These are phyloP conservation scores for Saccharomyces kudriavzevii DNA, from an alignment of 805 yeast genomes.

Conservation along the genomic window DNA sequence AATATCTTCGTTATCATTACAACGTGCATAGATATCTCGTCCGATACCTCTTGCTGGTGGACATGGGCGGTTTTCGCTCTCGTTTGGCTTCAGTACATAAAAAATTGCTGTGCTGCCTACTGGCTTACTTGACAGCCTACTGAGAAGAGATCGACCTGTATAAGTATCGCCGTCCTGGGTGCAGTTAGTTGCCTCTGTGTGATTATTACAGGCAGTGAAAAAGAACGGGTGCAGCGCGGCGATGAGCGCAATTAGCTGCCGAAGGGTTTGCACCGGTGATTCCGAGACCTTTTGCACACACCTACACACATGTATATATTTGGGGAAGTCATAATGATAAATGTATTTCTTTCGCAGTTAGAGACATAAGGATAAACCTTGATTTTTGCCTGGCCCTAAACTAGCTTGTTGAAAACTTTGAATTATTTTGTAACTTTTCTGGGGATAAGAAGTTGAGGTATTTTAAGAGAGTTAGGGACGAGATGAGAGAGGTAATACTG, in stretches of 20 bases:
- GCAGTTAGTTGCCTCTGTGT: neutral
- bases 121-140: neutral
- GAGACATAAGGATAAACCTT: neutral
- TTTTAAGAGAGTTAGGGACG: neutral
- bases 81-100: too few species aligned
- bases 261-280: neutral
- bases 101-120: neutral
- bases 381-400: neutral
- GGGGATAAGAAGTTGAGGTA: neutral
- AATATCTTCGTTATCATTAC: neutral
- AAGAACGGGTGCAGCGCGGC: neutral
- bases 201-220: neutral
- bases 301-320: neutral
- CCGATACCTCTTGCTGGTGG: neutral
- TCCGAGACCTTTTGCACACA: neutral
- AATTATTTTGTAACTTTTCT: neutral
- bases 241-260: neutral
- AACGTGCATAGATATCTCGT: neutral
- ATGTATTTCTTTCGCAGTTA: neutral
- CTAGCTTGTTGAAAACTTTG: neutral
- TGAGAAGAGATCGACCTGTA: neutral
- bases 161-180: neutral
- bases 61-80: neutral
- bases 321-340: neutral
- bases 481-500: constrained; percentile 12